Percentiles rank a stretch among this genome's conserved stretches.
Conservation (phyloP, 1,284 basidiomycete species). For the Afroboletus lepidellus region DNA sequence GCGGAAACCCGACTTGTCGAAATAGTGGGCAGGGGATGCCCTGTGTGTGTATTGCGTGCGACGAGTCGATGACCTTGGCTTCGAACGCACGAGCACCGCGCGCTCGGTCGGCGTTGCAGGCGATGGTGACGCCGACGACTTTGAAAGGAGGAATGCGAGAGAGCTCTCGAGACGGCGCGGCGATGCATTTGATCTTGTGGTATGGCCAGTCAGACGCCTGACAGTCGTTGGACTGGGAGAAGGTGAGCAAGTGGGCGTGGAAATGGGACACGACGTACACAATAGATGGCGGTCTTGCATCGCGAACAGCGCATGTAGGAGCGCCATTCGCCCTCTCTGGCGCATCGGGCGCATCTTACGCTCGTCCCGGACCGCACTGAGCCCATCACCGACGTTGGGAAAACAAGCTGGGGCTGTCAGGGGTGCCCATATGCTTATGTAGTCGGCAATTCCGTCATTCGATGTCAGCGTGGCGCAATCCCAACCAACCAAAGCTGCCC, state of each 20-base stretch:
- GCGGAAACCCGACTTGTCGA: conserved; percentile 25
- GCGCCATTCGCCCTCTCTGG: conserved; percentile 14
- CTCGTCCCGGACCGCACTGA: not conserved
- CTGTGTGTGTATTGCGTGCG: conserved; percentile 21
- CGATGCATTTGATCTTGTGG: conserved; percentile 17
- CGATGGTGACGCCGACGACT: conserved; percentile 20
- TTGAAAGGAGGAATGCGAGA: not conserved
- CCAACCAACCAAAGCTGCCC: no score
- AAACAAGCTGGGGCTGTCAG: not conserved
- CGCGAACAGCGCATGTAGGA: conserved; percentile 30
- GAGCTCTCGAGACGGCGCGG: not conserved
- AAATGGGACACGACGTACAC: conserved; percentile 15
- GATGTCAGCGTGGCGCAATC: not conserved
- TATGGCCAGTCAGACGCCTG: conserved; percentile 23
- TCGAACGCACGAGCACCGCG: conserved; percentile 25
- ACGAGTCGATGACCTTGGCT: conserved; percentile 15
- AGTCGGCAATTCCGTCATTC: not conserved
- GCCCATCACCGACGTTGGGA: not conserved
- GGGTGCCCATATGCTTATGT: not conserved
- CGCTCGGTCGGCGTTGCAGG: conserved; percentile 24
- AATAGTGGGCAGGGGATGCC: conserved; percentile 21
- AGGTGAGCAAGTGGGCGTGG: not conserved
- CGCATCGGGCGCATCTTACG: conserved; percentile 14
- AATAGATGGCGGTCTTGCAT: conserved; percentile 25
- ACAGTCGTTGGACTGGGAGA: conserved; percentile 24